Conservation (phyloP, 108 stramenopile genomes). For the Fistulifera pelliculosa region DNA sequence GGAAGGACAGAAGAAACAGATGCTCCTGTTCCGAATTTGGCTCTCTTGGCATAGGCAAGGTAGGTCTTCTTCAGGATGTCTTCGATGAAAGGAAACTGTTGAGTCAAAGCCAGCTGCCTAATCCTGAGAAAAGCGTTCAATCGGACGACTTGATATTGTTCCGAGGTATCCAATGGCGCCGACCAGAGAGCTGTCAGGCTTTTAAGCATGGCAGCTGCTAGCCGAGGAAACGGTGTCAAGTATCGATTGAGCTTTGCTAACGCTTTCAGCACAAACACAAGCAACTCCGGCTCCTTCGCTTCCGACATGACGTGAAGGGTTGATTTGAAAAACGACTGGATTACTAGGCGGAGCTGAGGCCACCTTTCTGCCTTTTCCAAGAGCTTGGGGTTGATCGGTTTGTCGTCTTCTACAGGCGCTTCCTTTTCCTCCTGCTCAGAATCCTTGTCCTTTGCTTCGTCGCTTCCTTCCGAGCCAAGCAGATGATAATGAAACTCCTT, state of each 20-base stretch:
- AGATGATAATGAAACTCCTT: conserved; percentile 71
- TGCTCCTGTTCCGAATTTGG: conserved; percentile 72
- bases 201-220: conserved; percentile 66
- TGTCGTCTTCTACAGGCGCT: conserved; percentile 30
- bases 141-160: conserved; percentile 78
- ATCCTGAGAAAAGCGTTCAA: conserved; percentile 86
- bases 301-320: conserved; percentile 66
- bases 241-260: conserved; percentile 70
- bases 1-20: conserved; percentile 54
- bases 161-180: conserved; percentile 62
- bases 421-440: conserved; percentile 13
- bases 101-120: conserved; percentile 86
- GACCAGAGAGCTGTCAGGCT: conserved; percentile 70
- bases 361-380: conserved; percentile 48
- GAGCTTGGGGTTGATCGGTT: conserved; percentile 67
- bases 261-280: conserved; percentile 59
- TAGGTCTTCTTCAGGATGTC: conserved; percentile 87
- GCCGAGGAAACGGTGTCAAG: conserved; percentile 73
- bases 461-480: conserved; percentile 14
- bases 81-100: conserved; percentile 90
- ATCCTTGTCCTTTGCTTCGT: conserved; percentile 20
- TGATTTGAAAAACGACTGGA: conserved; percentile 63
- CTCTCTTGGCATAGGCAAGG: conserved; percentile 84
- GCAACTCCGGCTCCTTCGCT: conserved; percentile 73
- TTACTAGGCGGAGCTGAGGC: conserved; percentile 36